These are phyloP conservation scores for Phytophthora citricola DNA, from an alignment of 352 stramenopile species.

Conservation along the genomic window DNA sequence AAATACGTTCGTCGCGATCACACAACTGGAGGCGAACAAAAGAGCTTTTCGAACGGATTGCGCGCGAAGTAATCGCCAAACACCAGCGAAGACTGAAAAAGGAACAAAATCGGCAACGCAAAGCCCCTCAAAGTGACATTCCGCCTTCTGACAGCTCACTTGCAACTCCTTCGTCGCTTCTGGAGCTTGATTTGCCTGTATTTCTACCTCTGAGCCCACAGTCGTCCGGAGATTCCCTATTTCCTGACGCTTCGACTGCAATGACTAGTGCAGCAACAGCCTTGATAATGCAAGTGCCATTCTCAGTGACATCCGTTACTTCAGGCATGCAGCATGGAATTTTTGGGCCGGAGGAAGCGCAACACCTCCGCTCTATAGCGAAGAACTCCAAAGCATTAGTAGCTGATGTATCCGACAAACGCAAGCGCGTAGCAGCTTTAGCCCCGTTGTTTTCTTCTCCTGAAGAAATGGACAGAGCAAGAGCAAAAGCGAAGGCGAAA, in stretches of 20 bases:
- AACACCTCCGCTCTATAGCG: conserved; percentile 39
- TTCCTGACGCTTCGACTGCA: conserved; percentile 29
- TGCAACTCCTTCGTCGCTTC: conserved; percentile 6
- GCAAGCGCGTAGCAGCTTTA: conserved; percentile 30
- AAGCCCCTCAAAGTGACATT: conserved; percentile 6
- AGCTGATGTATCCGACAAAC: conserved; percentile 27
- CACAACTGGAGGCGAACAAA: conserved; percentile 33
- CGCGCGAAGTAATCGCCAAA: conserved; percentile 48
- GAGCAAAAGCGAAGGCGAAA: conserved; percentile 24
- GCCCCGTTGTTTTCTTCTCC: conserved; percentile 37
- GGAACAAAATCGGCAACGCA: conserved; percentile 24
- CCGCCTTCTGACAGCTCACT: not conserved
- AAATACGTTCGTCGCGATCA: conserved; percentile 60
- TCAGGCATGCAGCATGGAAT: conserved; percentile 47
- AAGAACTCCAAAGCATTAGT: conserved; percentile 30
- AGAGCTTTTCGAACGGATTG: conserved; percentile 41
- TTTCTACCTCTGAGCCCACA: conserved; percentile 3
- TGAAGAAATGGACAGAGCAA: conserved; percentile 29
- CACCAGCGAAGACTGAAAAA: conserved; percentile 42
- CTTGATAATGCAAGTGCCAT: conserved; percentile 38
- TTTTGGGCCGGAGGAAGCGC: conserved; percentile 52
- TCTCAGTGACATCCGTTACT: conserved; percentile 51
- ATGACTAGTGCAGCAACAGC: conserved; percentile 29
- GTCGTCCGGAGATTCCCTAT: not conserved
- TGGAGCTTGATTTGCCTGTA: conserved; percentile 20